Conservation (phyloP, 805 yeast species). For the Debaryomyces tyrocola region DNA sequence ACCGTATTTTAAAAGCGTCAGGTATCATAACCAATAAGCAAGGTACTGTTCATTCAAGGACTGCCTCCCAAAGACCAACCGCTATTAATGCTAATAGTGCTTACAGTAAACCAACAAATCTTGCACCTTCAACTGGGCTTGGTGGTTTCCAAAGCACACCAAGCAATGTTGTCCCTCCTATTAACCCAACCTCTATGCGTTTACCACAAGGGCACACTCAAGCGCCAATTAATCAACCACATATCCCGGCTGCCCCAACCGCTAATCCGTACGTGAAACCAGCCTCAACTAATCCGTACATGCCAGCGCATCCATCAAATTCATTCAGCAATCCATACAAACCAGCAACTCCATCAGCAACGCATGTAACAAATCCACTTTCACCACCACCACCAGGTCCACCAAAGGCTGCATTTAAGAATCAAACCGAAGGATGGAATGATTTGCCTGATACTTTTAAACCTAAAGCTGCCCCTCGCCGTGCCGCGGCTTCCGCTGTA, state of each 20-base stretch:
- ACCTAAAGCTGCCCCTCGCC: constrained; percentile 37
- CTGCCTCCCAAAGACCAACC: constrained; percentile 12
- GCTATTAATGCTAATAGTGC: constrained; percentile 17
- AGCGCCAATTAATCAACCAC: not conserved
- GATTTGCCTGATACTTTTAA: constrained; percentile 61
- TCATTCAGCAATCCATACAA: constrained; percentile 17
- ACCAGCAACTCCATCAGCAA: constrained; percentile 19
- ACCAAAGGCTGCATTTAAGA: constrained; percentile 29
- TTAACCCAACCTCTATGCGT: constrained; percentile 6
- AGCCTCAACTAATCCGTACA: constrained; percentile 26
- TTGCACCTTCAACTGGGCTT: constrained; percentile 9
- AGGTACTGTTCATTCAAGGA: constrained; percentile 4
- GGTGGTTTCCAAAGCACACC: constrained; percentile 3
- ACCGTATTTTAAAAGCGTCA: constrained; percentile 72
- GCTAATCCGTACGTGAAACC: constrained; percentile 18
- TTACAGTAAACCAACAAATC: constrained; percentile 7
- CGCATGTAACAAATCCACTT: constrained; percentile 8
- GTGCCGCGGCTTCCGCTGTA: constrained; percentile 43
- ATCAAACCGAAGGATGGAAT: constrained; percentile 69
- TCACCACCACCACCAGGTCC: constrained; percentile 22
- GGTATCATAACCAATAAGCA: constrained; percentile 19
- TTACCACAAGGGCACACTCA: constrained; percentile 8
- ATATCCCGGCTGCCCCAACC: constrained; percentile 12
- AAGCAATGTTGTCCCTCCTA: not conserved
- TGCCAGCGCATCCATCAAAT: not conserved